Evolutionary conservation across 306 rosid genomes (phyloP).

Genomic region (Lathyrus oleraceus): DNA sequence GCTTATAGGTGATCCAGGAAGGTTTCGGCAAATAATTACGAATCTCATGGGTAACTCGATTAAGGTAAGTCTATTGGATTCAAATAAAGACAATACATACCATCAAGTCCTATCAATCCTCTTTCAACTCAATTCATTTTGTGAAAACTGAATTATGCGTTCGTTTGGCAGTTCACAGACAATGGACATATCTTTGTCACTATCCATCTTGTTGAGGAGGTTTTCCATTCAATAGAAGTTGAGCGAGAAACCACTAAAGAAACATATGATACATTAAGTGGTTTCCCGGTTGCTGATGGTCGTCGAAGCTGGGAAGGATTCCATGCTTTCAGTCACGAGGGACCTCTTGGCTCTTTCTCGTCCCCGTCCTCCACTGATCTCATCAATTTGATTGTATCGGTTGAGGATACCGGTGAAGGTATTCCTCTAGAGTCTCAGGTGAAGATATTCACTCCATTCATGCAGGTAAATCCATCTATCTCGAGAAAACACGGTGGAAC

Average conservation of each 20-base stretch:
- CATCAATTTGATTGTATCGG: slow-evolving; percentile 78
- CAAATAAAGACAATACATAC: neutral
- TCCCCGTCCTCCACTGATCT: slow-evolving; percentile 58
- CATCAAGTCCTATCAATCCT: neutral
- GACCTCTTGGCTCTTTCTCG: slow-evolving; percentile 51
- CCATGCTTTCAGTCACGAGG: slow-evolving; percentile 58
- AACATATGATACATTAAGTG: slow-evolving; percentile 75
- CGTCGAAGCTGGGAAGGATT: slow-evolving; percentile 77
- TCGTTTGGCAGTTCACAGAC: slow-evolving; percentile 82
- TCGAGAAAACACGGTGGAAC: slow-evolving; percentile 95
- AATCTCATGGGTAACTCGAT: slow-evolving; percentile 89
- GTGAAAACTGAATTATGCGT: slow-evolving; percentile 36
- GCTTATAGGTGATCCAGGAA: slow-evolving; percentile 83
- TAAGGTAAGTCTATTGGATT: slow-evolving; percentile 51
- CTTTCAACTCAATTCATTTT: neutral
- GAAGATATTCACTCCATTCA: slow-evolving; percentile 86
- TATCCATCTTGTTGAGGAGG: slow-evolving; percentile 82
- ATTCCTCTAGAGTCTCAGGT: slow-evolving; percentile 79
- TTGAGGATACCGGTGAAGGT: slow-evolving; percentile 98
- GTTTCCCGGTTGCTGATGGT: slow-evolving; percentile 70
- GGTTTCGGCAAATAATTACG: slow-evolving; percentile 86
- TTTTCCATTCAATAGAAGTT: slow-evolving; percentile 66
- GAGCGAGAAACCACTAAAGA: slow-evolving; percentile 55
- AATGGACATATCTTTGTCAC: slow-evolving; percentile 94
- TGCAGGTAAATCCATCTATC: slow-evolving; percentile 92